These are phyloP conservation scores for Teratosphaeriaceae sp. DNA, from an alignment of 2,329 filamentous ascomycete species.

Conservation along the genomic window DNA sequence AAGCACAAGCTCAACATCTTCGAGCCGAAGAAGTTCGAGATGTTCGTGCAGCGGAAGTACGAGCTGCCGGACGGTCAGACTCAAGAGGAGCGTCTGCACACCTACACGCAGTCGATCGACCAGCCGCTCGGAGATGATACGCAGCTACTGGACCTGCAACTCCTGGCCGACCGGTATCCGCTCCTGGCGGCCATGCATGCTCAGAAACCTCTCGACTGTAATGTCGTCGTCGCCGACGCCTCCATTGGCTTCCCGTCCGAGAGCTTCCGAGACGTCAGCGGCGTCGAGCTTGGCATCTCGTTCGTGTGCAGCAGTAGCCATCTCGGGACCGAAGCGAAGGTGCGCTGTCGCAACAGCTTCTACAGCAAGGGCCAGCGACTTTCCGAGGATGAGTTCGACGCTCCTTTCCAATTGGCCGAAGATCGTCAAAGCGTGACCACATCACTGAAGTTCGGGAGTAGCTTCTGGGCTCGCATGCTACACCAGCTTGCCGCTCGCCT, in stretches of 20 bases:
- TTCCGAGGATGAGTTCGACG: conserved; percentile 1
- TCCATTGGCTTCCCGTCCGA: conserved; percentile 36
- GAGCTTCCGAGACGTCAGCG: conserved; percentile 26
- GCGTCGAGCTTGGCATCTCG: conserved; percentile 27
- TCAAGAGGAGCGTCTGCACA: conserved; percentile 28
- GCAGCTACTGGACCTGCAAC: conserved; percentile 26
- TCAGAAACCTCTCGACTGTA: conserved; percentile 24
- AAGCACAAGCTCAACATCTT: conserved; percentile 21
- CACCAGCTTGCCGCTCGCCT: conserved; percentile 20
- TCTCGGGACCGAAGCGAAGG: conserved; percentile 14
- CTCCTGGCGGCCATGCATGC: conserved; percentile 20
- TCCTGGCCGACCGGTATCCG: conserved; percentile 29
- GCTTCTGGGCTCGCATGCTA: conserved; percentile 38
- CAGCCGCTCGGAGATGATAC: conserved; percentile 26
- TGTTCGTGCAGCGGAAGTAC: conserved; percentile 34
- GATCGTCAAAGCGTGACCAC: conserved; percentile 17
- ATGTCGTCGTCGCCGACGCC: conserved; percentile 36
- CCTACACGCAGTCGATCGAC: conserved; percentile 31
- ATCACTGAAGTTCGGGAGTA: conserved; percentile 35
- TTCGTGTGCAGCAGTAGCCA: conserved; percentile 23
- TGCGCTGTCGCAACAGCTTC: conserved; percentile 21
- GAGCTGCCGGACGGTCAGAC: conserved; percentile 11
- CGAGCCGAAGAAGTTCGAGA: conserved; percentile 31
- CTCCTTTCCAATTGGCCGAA: conserved; percentile 13
- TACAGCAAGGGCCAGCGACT: conserved; percentile 16